phyloP scores from a whole-genome alignment of 305 asterid species.

The Vinca major region DNA sequence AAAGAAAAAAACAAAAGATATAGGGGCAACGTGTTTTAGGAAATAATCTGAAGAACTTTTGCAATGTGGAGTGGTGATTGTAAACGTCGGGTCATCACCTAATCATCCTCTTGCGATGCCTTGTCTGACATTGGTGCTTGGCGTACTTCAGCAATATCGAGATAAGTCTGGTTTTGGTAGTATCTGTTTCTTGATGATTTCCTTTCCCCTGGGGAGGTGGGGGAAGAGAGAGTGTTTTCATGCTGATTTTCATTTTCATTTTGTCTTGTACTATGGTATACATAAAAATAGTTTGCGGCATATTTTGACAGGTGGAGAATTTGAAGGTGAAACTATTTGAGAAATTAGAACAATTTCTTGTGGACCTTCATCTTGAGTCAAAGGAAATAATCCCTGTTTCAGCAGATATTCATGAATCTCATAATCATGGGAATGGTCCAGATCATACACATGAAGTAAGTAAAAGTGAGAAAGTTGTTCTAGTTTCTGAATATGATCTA shows the following conservation, averaged over 20 bases:
- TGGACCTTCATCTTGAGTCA: conserved; percentile 67
- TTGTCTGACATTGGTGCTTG: background rate
- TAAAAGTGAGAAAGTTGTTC: conserved; percentile 12
- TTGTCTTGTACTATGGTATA: background rate
- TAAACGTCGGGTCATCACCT: background rate
- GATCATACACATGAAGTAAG: conserved; percentile 57
- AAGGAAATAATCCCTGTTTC: conserved; percentile 40
- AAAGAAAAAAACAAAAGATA: background rate
- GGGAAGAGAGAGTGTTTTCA: background rate
- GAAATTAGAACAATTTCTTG: conserved; percentile 85
- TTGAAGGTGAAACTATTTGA: conserved; percentile 82
- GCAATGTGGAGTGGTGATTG: background rate
- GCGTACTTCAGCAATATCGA: background rate
- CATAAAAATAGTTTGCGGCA: conserved; percentile 16
- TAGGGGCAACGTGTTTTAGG: background rate
- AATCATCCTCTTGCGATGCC: background rate
- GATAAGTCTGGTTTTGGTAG: background rate
- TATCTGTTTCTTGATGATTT: background rate
- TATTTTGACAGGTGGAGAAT: conserved; percentile 65
- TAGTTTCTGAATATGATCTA: background rate
- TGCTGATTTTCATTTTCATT: background rate
- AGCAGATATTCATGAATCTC: conserved; percentile 28
- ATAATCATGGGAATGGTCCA: conserved; percentile 31
- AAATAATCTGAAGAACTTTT: background rate
- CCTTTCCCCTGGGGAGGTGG: too few relatives aligned